phyloP scores from a whole-genome alignment of 2,329 filamentous ascomycete genomes.

The Alternaria ethzedia region DNA sequence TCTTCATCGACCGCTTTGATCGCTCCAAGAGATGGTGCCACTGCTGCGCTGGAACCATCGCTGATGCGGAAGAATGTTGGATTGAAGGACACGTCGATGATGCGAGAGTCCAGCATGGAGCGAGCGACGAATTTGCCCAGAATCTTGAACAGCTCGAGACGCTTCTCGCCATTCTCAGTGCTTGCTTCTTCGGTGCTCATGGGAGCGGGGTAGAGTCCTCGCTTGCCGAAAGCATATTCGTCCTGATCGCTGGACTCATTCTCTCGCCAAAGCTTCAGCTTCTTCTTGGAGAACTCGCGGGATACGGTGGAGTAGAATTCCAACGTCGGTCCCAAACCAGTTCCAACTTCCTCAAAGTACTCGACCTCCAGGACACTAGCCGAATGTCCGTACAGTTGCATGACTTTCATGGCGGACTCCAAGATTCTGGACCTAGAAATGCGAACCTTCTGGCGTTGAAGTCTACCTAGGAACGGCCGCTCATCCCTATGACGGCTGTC shows the following conservation, averaged over 20 bases:
- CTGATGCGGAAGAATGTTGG: conserved; percentile 96
- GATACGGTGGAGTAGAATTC: conserved; percentile 99
- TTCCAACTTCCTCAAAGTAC: conserved; percentile 98
- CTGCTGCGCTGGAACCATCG: conserved; percentile 65
- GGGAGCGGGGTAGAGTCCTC: conserved; percentile 89
- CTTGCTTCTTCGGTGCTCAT: conserved; percentile 78
- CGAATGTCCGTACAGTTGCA: conserved; percentile 97
- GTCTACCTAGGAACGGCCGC: conserved; percentile 84
- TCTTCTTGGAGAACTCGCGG: conserved; percentile 96
- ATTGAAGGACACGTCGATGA: conserved; percentile 97
- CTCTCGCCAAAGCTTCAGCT: conserved; percentile 94
- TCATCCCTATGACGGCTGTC: conserved; percentile 86
- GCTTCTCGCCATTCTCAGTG: conserved; percentile 81
- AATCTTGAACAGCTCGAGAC: conserved; percentile 87
- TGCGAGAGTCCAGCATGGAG: conserved; percentile 97
- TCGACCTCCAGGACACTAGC: conserved; percentile 96
- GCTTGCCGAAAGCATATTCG: conserved; percentile 84
- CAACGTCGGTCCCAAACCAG: conserved; percentile 90
- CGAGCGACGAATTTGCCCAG: conserved; percentile 97
- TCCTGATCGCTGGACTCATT: conserved; percentile 74
- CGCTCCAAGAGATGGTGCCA: conserved; percentile 84
- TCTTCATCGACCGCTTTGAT: conserved; percentile 88
- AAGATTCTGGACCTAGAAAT: conserved; percentile 94
- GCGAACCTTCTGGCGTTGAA: conserved; percentile 97
- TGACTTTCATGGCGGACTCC: conserved; percentile 96